Evolutionary conservation across 495 filamentous ascomycete genomes (phyloP).

Genomic region (Haplographium delicatum): DNA sequence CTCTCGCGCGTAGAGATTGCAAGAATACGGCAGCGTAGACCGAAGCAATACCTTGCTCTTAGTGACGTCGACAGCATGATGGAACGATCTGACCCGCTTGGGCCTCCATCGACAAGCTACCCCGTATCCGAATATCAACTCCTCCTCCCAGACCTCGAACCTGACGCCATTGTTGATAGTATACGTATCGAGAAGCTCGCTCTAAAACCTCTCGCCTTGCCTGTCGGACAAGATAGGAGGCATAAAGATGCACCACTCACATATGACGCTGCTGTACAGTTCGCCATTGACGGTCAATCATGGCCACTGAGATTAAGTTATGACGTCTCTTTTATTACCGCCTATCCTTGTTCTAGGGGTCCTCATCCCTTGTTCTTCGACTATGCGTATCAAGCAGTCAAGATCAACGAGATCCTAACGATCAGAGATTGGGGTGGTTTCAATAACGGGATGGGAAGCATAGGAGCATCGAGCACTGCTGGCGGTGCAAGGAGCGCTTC

Average conservation of each 20-base stretch:
- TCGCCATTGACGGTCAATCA: conserved; percentile 58
- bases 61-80: conserved; percentile 54
- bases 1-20: conserved; percentile 58
- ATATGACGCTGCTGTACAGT: conserved; percentile 60
- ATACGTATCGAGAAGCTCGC: conserved; percentile 61
- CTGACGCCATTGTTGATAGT: conserved; percentile 43
- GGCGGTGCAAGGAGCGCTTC: conserved; percentile 3
- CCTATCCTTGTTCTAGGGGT: conserved; percentile 62
- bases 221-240: conserved; percentile 16
- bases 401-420: conserved; percentile 53
- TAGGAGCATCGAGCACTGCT: not conserved
- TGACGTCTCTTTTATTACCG: conserved; percentile 60
- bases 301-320: conserved; percentile 58
- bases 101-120: conserved; percentile 49
- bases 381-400: conserved; percentile 49
- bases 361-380: conserved; percentile 67
- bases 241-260: conserved; percentile 32
- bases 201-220: conserved; percentile 34
- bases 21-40: conserved; percentile 47
- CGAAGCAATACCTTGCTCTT: conserved; percentile 41
- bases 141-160: conserved; percentile 42
- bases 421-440: conserved; percentile 56
- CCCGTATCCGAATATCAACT: conserved; percentile 59
- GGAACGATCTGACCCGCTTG: conserved; percentile 59
- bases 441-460: conserved; percentile 15